phyloP scores from a whole-genome alignment of 305 asterid genomes.

The Ajuga reptans region DNA sequence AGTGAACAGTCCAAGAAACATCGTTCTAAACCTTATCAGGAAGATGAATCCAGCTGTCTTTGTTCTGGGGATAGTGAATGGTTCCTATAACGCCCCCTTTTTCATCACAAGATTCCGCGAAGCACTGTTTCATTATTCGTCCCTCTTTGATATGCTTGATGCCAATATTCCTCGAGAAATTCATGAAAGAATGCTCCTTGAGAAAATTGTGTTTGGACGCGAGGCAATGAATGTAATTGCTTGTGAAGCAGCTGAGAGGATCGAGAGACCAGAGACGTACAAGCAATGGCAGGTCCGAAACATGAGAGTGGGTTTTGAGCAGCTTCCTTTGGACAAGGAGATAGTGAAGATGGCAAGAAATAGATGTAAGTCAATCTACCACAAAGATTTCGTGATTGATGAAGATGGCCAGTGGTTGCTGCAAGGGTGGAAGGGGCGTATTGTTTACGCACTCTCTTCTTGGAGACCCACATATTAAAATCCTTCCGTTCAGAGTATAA shows the following conservation, averaged over 20 bases:
- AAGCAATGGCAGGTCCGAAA: slow-evolving; percentile 78
- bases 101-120: slow-evolving; percentile 78
- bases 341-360: slow-evolving; percentile 36
- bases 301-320: slow-evolving; percentile 58
- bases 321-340: slow-evolving; percentile 65
- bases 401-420: slow-evolving; percentile 69
- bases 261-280: slow-evolving; percentile 89
- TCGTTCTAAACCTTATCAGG: slow-evolving; percentile 52
- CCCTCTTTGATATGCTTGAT: slow-evolving; percentile 74
- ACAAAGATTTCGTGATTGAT: slow-evolving; percentile 68
- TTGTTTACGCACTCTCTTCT: slow-evolving; percentile 54
- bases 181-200: slow-evolving; percentile 63
- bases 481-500: neutral
- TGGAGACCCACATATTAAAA: slow-evolving; percentile 49
- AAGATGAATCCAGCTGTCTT: slow-evolving; percentile 57
- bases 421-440: slow-evolving; percentile 96
- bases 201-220: slow-evolving; percentile 51
- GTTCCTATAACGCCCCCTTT: slow-evolving; percentile 75
- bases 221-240: slow-evolving; percentile 83
- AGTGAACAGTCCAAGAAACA: slow-evolving; percentile 66
- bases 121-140: slow-evolving; percentile 66
- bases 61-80: slow-evolving; percentile 54
- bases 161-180: slow-evolving; percentile 58
- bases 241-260: slow-evolving; percentile 77
- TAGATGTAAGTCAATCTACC: slow-evolving; percentile 37